A percentile compares a stretch with the other conserved stretches of the same genome.
These are phyloP conservation scores for Pichia eremophila DNA, from an alignment of 805 yeast species.

Conservation along the genomic window DNA sequence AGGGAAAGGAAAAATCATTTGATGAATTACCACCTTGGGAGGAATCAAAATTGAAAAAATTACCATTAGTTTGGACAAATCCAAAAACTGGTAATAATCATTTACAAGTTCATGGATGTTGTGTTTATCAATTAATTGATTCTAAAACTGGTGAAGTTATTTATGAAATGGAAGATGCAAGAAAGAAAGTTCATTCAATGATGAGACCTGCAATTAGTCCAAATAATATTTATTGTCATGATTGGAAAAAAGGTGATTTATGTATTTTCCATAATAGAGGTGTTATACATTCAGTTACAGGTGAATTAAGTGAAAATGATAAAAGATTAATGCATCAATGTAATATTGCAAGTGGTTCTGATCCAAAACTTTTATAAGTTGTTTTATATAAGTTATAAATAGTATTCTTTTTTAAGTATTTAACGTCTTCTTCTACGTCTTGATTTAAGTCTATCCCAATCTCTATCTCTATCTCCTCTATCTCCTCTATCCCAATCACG, in stretches of 20 bases:
- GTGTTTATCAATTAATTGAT: conserved; percentile 55
- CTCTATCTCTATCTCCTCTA: conserved; percentile 4
- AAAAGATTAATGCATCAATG: conserved; percentile 89
- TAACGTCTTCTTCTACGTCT: conserved; percentile 8
- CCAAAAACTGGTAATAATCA: conserved; percentile 79
- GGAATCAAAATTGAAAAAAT: conserved; percentile 58
- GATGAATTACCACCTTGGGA: conserved; percentile 80
- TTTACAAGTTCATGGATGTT: conserved; percentile 82
- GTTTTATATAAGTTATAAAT: not conserved
- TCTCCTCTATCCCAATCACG: conserved; percentile 5
- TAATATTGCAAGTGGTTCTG: conserved; percentile 75
- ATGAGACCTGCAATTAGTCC: conserved; percentile 86
- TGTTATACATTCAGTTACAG: conserved; percentile 87
- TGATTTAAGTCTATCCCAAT: conserved; percentile 7
- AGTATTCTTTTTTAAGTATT: not conserved
- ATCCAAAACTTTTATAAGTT: conserved; percentile 35
- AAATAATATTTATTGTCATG: conserved; percentile 64
- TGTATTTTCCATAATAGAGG: conserved; percentile 85
- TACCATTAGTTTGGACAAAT: conserved; percentile 89
- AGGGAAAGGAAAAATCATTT: conserved; percentile 59
- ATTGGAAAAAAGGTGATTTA: conserved; percentile 77
- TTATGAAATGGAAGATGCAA: conserved; percentile 61
- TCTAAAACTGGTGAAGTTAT: conserved; percentile 48
- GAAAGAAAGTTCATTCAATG: conserved; percentile 58
- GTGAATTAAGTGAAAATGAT: conserved; percentile 73